A percentile compares a stretch with the other conserved stretches of the same genome.
Evolutionary conservation across 768 basidiomycete species (phyloP).

Genomic region (Rubroboletus pulcherrimus): DNA sequence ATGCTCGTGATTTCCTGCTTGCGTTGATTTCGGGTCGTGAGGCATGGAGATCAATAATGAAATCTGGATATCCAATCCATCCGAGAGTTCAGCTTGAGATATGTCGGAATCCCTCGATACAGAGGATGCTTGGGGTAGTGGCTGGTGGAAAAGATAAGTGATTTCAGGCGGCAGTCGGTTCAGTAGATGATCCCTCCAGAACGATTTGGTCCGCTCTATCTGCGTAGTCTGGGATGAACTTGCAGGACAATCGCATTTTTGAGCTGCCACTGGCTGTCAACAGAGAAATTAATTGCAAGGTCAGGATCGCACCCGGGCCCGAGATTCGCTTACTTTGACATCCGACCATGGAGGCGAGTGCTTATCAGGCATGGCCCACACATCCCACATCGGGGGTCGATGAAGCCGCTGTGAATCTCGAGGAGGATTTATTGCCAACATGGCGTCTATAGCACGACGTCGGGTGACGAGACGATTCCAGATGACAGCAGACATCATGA

Average conservation of each 20-base stretch:
- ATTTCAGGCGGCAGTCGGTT: conserved; percentile 24
- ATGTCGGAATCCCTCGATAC: not conserved
- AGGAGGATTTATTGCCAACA: conserved; percentile 2
- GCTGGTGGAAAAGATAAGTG: conserved; percentile 25
- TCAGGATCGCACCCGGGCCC: conserved; percentile 18
- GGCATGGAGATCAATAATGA: conserved; percentile 31
- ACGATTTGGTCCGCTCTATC: conserved; percentile 5
- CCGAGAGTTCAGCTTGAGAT: conserved; percentile 1
- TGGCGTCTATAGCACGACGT: conserved; percentile 27
- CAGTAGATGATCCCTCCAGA: conserved; percentile 21
- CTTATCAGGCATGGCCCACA: conserved; percentile 9
- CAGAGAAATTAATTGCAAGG: not conserved
- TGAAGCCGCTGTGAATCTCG: not conserved
- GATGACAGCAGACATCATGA: conserved; percentile 28
- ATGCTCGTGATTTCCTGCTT: not conserved
- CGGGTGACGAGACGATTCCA: conserved; percentile 33
- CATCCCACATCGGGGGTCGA: conserved; percentile 26
- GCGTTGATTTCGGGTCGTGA: conserved; percentile 2
- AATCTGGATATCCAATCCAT: conserved; percentile 25
- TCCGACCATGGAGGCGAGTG: conserved; percentile 11
- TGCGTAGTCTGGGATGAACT: not conserved
- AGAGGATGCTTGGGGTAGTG: conserved; percentile 5
- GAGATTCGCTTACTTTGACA: conserved; percentile 20
- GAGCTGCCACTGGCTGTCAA: conserved; percentile 26
- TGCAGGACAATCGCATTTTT: not conserved